Percentiles rank a stretch among this genome's conserved stretches.
phyloP scores from a whole-genome alignment of 208 protist genomes.

The Strigomonas culicis region DNA sequence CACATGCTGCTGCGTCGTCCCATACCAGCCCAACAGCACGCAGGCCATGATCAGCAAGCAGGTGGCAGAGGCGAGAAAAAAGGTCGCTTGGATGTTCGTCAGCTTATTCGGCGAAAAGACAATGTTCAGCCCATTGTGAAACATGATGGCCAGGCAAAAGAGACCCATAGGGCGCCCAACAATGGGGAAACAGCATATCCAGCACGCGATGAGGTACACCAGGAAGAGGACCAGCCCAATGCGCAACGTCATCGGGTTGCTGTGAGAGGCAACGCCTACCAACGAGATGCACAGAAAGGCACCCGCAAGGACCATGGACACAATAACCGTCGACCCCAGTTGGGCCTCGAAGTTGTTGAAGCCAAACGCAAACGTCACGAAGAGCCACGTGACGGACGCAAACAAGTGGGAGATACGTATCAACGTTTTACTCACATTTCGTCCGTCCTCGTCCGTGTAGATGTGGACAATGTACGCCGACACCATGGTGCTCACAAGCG shows the following conservation, averaged over 20 bases:
- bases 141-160: constrained; percentile 55
- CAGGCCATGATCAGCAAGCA: constrained; percentile 41
- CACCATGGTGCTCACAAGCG: constrained; percentile 23
- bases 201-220: constrained; percentile 43
- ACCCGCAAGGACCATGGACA: constrained; percentile 29
- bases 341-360: constrained; percentile 29
- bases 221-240: constrained; percentile 32
- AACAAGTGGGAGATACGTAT: constrained; percentile 51
- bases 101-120: constrained; percentile 37
- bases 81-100: constrained; percentile 41
- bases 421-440: constrained; percentile 33
- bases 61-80: constrained; percentile 33
- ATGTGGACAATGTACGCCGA: constrained; percentile 54
- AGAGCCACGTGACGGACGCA: constrained; percentile 53
- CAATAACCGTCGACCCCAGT: constrained; percentile 37
- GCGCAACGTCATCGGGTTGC: constrained; percentile 36
- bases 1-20: constrained; percentile 35
- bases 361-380: constrained; percentile 48
- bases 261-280: constrained; percentile 28
- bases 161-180: constrained; percentile 47
- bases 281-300: constrained; percentile 34
- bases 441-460: constrained; percentile 47
- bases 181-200: constrained; percentile 48
- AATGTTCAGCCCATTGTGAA: constrained; percentile 53
- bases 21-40: constrained; percentile 65